These are phyloP conservation scores for Fusarium globosum DNA, from an alignment of 2,329 filamentous ascomycete species.

Conservation along the genomic window DNA sequence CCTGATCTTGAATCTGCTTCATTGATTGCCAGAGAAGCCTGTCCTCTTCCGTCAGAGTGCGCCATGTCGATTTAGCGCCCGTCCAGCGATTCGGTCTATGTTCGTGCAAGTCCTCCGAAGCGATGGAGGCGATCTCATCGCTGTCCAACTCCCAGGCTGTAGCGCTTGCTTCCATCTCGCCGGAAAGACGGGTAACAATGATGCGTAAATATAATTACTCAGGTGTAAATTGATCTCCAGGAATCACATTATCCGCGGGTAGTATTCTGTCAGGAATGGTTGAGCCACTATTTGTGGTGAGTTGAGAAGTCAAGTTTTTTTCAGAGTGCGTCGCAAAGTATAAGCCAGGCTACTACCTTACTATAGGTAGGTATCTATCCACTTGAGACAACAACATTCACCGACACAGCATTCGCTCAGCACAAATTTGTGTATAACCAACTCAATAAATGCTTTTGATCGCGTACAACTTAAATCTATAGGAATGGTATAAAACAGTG, in stretches of 20 bases:
- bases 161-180: conserved; percentile 39
- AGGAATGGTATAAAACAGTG: conserved; percentile 46
- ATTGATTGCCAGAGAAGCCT: conserved; percentile 72
- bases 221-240: not conserved
- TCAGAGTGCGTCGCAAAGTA: not conserved
- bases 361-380: too few species aligned
- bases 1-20: conserved; percentile 69
- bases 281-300: not conserved
- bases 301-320: conserved; percentile 35
- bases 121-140: conserved; percentile 59
- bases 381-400: conserved; percentile 1
- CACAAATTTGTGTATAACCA: not conserved
- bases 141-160: conserved; percentile 57
- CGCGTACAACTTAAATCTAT: conserved; percentile 45
- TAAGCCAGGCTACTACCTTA: conserved; percentile 6
- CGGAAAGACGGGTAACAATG: not conserved
- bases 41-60: conserved; percentile 68
- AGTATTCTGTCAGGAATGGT: not conserved
- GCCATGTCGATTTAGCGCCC: conserved; percentile 77
- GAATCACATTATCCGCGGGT: not conserved
- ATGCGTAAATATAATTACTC: not conserved
- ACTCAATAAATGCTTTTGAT: conserved; percentile 32
- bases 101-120: conserved; percentile 59
- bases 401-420: not conserved
- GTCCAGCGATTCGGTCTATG: conserved; percentile 77